Evolutionary conservation across 352 stramenopile species (phyloP), one percentile per base, ranked within the genome.

Genomic region (Blastocystis sp.): DNA sequence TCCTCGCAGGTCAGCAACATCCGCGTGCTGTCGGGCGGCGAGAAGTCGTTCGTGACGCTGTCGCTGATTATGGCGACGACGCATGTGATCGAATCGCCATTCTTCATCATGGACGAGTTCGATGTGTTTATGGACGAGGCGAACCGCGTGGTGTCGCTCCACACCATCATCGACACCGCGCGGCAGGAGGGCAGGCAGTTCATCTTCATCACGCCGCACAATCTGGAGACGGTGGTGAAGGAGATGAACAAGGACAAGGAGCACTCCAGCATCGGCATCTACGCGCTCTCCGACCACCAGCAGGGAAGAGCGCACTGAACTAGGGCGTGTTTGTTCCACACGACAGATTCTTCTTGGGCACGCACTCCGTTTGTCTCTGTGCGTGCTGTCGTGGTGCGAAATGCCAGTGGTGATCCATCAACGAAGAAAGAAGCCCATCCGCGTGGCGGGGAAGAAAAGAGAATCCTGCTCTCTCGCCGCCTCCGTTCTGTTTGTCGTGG

Each of bases 61-160:
- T 95, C 95, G 40, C 90, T 99, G 60, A 91, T 99, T 62, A 90
- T 98, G 69, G 96, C 96, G 19, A 92, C 98, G 11, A 95, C 93
- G 4, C 89, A 93, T 76, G 91, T 89, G 67, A 88, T 95, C 21
- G 92, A 96, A 23, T 90, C 70, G 5, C 91, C 90, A 17, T 92
- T 91, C 66, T 77, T 96, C 84, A 94, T 98, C 53, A 97, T 98
- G 94, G 96, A 98, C 89, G 96, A 99, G 92, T 98, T 99, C 89
- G 96, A 98, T 90, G 96, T 99, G 45, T 99, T 98, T 88, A 97
- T 99, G 92, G 97, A 99, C 92, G 94, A 95, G 34, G 93, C 98
- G 43, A 96, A 96, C 74, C 92, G 96, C 62, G 97, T 97, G 48
- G 94, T 97, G 89, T 96, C 95, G 1, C 95, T 99, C 78, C 91